Evolutionary conservation across 1,284 basidiomycete species (phyloP).

Genomic region (Puccinia sorghi): DNA sequence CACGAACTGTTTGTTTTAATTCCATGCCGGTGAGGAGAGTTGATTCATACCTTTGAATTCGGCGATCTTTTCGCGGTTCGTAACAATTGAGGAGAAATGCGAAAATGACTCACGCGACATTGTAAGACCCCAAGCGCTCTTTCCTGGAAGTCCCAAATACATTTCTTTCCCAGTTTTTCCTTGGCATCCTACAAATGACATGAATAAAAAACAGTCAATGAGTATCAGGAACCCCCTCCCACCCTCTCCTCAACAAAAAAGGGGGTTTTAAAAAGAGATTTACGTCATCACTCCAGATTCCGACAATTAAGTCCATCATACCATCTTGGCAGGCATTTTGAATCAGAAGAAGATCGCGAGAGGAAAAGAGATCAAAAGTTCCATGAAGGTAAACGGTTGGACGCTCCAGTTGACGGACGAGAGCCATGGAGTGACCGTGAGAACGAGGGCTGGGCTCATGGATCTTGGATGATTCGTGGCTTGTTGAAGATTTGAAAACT

Average conservation of each 20-base stretch:
- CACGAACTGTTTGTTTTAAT: slow-evolving; percentile 5
- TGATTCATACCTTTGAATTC: too few relatives aligned
- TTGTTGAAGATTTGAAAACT: background rate
- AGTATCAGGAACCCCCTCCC: too few relatives aligned
- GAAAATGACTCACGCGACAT: slow-evolving; percentile 20
- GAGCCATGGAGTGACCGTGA: slow-evolving; percentile 16
- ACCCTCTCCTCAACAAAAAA: slow-evolving; percentile 1
- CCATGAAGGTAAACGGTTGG: slow-evolving; percentile 32
- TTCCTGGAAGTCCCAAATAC: slow-evolving; percentile 39
- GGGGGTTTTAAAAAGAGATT: background rate
- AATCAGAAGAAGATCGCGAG: slow-evolving; percentile 13
- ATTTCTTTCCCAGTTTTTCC: slow-evolving; percentile 23
- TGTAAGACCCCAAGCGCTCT: slow-evolving; percentile 30
- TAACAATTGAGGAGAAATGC: background rate
- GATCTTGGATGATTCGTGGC: background rate
- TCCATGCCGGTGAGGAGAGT: background rate
- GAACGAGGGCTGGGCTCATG: background rate
- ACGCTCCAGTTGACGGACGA: slow-evolving; percentile 8
- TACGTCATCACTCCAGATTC: slow-evolving; percentile 41
- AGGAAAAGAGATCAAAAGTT: slow-evolving; percentile 39
- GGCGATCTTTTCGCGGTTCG: too few relatives aligned
- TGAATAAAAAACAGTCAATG: too few relatives aligned
- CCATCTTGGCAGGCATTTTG: slow-evolving; percentile 22
- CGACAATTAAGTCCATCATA: slow-evolving; percentile 16
- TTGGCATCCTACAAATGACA: slow-evolving; percentile 11